Evolutionary conservation across 2,329 filamentous ascomycete species (phyloP).

Genomic region (Coniella vitis): DNA sequence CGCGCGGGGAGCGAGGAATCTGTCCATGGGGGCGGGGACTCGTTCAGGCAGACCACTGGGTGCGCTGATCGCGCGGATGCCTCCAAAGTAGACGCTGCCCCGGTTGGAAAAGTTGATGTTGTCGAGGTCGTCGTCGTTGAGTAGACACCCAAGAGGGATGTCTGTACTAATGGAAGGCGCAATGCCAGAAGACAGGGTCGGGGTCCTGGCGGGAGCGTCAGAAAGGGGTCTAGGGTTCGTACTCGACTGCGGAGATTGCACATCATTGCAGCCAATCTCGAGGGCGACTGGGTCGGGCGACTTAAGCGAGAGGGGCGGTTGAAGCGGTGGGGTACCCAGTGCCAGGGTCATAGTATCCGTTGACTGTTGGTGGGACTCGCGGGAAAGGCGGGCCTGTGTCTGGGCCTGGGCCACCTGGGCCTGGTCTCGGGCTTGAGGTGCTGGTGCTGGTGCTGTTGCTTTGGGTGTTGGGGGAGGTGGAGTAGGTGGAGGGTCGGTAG

Average conservation of each 20-base stretch:
- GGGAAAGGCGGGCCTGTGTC: slow-evolving; percentile 7
- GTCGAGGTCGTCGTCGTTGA: slow-evolving; percentile 54
- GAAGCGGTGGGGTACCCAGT: slow-evolving; percentile 11
- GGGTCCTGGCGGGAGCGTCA: slow-evolving; percentile 20
- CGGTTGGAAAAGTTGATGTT: slow-evolving; percentile 55
- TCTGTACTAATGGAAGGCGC: slow-evolving; percentile 44
- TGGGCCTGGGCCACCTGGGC: neutral
- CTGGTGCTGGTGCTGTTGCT: too few species aligned
- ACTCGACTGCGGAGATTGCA: slow-evolving; percentile 16
- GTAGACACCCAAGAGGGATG: slow-evolving; percentile 49
- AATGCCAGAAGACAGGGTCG: slow-evolving; percentile 30
- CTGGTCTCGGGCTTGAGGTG: neutral
- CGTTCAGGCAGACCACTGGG: neutral
- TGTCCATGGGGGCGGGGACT: slow-evolving; percentile 1
- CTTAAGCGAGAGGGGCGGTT: slow-evolving; percentile 10
- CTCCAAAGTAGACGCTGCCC: slow-evolving; percentile 56
- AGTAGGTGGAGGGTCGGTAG: neutral
- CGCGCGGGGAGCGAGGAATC: slow-evolving; percentile 8
- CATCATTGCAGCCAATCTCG: slow-evolving; percentile 13
- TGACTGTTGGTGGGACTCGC: slow-evolving; percentile 7
- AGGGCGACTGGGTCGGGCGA: slow-evolving; percentile 6
- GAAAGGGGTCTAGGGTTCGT: slow-evolving; percentile 19
- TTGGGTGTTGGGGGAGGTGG: neutral
- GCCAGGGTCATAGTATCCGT: neutral
- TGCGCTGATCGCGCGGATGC: slow-evolving; percentile 28